These are phyloP conservation scores for Saccharomycopsis javanensis DNA, from an alignment of 805 yeast species.

Conservation along the genomic window DNA sequence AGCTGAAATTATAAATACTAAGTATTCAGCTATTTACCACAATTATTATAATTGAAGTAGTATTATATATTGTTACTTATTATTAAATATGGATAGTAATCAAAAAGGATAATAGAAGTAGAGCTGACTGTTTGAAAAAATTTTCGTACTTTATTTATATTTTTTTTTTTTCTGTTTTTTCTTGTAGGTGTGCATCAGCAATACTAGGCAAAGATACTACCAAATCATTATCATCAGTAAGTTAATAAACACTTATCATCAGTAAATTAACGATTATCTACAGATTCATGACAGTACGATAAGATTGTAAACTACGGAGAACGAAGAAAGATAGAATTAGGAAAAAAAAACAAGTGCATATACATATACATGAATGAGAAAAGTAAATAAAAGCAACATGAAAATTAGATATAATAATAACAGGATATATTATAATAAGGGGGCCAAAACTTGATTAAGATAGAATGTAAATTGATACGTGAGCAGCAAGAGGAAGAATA, in stretches of 20 bases:
- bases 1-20: background rate
- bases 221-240: no score
- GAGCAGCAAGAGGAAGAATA: background rate
- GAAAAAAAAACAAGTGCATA: background rate
- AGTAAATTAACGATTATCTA: no score
- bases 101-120: background rate
- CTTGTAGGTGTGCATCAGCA: background rate
- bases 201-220: no score
- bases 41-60: background rate
- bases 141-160: no score
- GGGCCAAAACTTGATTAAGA: background rate
- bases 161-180: background rate
- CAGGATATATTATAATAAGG: no score
- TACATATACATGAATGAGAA: background rate
- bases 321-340: background rate
- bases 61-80: no score
- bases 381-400: background rate
- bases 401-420: background rate
- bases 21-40: background rate
- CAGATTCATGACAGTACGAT: no score
- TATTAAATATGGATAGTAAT: no score
- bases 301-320: background rate
- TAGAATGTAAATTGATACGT: background rate
- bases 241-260: no score
- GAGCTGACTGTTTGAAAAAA: background rate